Base-by-base conservation (phyloP, 768 basidiomycete species). In the Mycena belliarum region DNA sequence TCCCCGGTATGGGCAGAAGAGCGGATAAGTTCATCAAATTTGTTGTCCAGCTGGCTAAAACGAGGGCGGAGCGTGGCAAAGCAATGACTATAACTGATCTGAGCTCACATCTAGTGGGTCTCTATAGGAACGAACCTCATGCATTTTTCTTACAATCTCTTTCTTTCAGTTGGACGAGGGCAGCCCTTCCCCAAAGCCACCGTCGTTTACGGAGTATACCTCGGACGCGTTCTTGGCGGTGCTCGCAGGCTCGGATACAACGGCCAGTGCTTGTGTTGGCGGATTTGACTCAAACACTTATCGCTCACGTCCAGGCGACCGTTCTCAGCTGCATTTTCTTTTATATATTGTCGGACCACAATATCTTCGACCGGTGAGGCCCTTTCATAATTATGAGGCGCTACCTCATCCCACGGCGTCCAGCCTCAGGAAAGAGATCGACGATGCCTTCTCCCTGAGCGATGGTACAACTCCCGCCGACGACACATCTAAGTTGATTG, bases 51-150 rank as follows among this genome's bases (percentile, higher is more conserved):
- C 29, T 32, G 33, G 37, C 54, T 11, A 54, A 37, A 23, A 46
- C 28, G 7, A 23, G 46, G 20, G 6, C 33, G 7, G 2, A 47
- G 35, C 54, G 38, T 6, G 46, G 37, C 12, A 37, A 11, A 38
- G 52, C 43, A 10, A 35, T 40, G 6, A 49, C 33, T 9, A 4
- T 10, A 4, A 35, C 38, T 40, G 54, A 55, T 42, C 38, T 55
- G n/a, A 48, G 45, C 40, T 55, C 38, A 16, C 46, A 48, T 15
- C 49, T 49, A 29, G 54, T 55, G n/a, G 23, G 46, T n/a, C 15
- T 23, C n/a, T n/a, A n/a, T n/a, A n/a, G n/a, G n/a, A n/a, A n/a
- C n/a, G n/a, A n/a, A n/a, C n/a, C n/a, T n/a, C n/a, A 11, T 16
- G 16, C 6, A 20, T 2, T n/a, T 0, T 14, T 42, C 15, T 2